These are phyloP conservation scores for Blepharisma undulans DNA, from an alignment of 169 alveolate genomes.

Conservation along the genomic window DNA sequence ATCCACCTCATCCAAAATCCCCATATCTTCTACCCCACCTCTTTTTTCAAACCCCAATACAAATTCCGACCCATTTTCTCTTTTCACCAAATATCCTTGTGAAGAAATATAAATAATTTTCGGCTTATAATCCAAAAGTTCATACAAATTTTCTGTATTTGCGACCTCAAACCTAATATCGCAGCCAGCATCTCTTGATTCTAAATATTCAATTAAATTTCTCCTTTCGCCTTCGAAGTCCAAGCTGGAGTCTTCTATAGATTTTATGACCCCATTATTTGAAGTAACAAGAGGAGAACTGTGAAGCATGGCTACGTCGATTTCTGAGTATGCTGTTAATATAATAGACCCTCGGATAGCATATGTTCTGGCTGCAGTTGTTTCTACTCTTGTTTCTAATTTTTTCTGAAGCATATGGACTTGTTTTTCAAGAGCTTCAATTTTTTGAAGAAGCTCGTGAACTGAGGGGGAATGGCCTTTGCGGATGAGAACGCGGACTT, in stretches of 20 bases:
- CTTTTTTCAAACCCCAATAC: conserved; percentile 22
- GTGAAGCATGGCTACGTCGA: conserved; percentile 30
- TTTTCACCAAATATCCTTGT: conserved; percentile 7
- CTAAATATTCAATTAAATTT: not conserved
- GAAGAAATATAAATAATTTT: conserved; percentile 50
- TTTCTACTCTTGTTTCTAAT: not conserved
- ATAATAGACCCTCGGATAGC: not conserved
- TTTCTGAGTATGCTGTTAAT: not conserved
- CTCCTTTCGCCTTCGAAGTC: conserved; percentile 36
- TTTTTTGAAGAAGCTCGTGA: not conserved
- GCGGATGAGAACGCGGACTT: not conserved
- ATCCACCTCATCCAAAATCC: not conserved
- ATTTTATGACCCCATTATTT: not conserved
- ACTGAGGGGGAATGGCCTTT: not conserved
- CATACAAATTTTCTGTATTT: conserved; percentile 43
- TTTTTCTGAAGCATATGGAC: not conserved
- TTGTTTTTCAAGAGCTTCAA: not conserved
- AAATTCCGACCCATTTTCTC: not conserved
- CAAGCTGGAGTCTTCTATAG: conserved; percentile 4
- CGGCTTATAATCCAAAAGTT: conserved; percentile 45
- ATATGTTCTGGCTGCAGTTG: not conserved
- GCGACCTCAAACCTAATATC: conserved; percentile 56
- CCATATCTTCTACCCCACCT: not conserved
- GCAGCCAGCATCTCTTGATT: not conserved
- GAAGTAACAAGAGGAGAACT: not conserved